Evolutionary conservation across 352 stramenopile genomes (phyloP), one percentile per base, ranked within the genome.

Genomic region (Globisporangium perplexum): DNA sequence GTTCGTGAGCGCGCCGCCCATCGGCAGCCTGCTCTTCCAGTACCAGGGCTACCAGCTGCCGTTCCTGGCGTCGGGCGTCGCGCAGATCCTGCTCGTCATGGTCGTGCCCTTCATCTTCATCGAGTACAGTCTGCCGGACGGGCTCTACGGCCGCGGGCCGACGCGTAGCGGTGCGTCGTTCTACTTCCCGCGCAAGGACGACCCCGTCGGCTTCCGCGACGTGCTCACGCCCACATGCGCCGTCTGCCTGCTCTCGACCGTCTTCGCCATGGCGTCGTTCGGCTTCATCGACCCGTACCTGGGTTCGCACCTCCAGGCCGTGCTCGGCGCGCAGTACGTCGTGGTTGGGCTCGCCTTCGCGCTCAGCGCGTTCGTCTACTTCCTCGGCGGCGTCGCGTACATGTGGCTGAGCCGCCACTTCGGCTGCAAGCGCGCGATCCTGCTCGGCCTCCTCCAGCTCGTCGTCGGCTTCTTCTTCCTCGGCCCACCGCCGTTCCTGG

Each of bases 261-360:
- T 66, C 7, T 80, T 87, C 44, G 63, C 72, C 17, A 90, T 90
- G 78, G 70, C 70, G 24, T 79, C 74, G 18, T 88, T 90, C 49
- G 78, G 78, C 7, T 83, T 90, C 53, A 84, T 90, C 35, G 78
- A 90, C 26, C 78, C 76, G 35, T 79, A 81, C 43, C 57, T 90
- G 28, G 76, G 78, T 36, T 66, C 69, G 7, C 78, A 90, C 50
- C 53, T 90, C 33, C 63, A 86, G 56, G 71, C 66, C 26, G 67
- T 80, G 33, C 62, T 90, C 28, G 78, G 76, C 1, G 76, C 64
- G 1, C 71, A 86, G 58, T 71, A 88, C 61, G 44, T 86, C 23
- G 72, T 72, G 4, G 58, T 90, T n/a, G 76, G 78, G 11, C 57
- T 87, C 38, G 78, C 74, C 26, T 90, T 90, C 57, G 74, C 65